phyloP scores from a whole-genome alignment of 306 rosid genomes.

The Medicago ruthenica region DNA sequence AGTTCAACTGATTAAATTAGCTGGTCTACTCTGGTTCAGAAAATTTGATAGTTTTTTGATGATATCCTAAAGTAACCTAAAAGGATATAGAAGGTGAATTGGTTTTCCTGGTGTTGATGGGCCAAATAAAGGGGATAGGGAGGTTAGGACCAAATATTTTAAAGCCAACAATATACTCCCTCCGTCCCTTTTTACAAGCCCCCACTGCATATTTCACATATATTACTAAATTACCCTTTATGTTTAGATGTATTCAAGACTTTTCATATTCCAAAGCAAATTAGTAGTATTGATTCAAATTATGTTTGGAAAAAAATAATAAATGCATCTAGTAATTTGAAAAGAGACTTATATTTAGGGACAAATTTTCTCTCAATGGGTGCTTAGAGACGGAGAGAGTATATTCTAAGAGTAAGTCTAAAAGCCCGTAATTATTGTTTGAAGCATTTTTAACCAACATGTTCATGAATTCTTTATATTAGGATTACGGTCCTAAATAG shows the following conservation, averaged over 20 bases:
- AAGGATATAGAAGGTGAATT: constrained; percentile 2
- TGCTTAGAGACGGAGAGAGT: too few relatives aligned
- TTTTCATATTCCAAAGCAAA: too few relatives aligned
- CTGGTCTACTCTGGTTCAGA: neutral
- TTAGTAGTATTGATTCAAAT: too few relatives aligned
- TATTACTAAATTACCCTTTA: too few relatives aligned
- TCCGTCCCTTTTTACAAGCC: too few relatives aligned
- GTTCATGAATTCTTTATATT: neutral
- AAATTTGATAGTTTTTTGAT: constrained; percentile 19
- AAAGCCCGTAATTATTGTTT: constrained; percentile 12
- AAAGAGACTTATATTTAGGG: too few relatives aligned
- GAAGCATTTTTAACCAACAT: neutral
- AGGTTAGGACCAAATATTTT: neutral
- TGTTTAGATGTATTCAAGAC: too few relatives aligned
- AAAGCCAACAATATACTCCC: neutral
- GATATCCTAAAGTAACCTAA: constrained; percentile 14
- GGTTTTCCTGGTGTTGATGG: constrained; percentile 7
- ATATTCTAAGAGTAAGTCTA: constrained; percentile 24
- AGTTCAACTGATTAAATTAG: constrained; percentile 4
- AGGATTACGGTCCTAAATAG: neutral
- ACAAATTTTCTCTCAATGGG: too few relatives aligned
- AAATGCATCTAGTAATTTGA: too few relatives aligned
- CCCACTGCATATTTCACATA: too few relatives aligned
- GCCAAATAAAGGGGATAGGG: neutral
- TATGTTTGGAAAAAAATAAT: too few relatives aligned